phyloP scores from a whole-genome alignment of 164 flowering plant species.

The grape (Vitis vinifera) region DNA sequence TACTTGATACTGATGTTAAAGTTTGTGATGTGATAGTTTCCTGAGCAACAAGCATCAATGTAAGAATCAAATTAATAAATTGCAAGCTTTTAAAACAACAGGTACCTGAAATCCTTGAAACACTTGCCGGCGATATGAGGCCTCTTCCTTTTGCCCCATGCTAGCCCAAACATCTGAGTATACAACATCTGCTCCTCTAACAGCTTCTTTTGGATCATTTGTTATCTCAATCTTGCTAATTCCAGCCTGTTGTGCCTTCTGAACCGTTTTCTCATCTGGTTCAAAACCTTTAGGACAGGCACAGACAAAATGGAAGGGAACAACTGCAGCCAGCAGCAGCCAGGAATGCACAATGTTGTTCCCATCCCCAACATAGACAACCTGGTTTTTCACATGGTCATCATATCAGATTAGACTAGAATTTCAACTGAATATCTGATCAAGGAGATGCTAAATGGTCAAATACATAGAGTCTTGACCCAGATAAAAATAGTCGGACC shows the following conservation, averaged over 20 bases:
- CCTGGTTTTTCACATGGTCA: conserved; percentile 41
- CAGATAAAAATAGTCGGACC: conserved; percentile 34
- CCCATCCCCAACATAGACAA: conserved; percentile 98
- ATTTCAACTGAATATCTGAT: neutral
- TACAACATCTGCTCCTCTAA: conserved; percentile 90
- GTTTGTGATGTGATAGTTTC: too few relatives aligned
- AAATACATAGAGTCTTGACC: neutral
- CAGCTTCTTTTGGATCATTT: conserved; percentile 90
- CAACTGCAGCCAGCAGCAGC: conserved; percentile 71
- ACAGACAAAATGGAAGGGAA: conserved; percentile 94
- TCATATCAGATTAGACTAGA: conserved; percentile 6
- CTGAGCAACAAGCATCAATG: too few relatives aligned
- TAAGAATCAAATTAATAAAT: too few relatives aligned
- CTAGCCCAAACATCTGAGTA: conserved; percentile 99
- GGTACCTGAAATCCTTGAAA: conserved; percentile 94
- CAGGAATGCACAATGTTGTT: conserved; percentile 97
- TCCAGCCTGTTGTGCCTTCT: conserved; percentile 73
- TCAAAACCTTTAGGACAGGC: conserved; percentile 95
- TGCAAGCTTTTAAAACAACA: too few relatives aligned
- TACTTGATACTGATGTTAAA: too few relatives aligned
- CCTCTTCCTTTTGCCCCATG: conserved; percentile 98
- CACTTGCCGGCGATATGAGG: conserved; percentile 77
- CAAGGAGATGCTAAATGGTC: neutral
- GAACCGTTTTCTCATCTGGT: conserved; percentile 78
- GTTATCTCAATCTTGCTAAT: conserved; percentile 88